Evolutionary conservation across 768 basidiomycete species (phyloP).

Genomic region (Serendipita vermifera): DNA sequence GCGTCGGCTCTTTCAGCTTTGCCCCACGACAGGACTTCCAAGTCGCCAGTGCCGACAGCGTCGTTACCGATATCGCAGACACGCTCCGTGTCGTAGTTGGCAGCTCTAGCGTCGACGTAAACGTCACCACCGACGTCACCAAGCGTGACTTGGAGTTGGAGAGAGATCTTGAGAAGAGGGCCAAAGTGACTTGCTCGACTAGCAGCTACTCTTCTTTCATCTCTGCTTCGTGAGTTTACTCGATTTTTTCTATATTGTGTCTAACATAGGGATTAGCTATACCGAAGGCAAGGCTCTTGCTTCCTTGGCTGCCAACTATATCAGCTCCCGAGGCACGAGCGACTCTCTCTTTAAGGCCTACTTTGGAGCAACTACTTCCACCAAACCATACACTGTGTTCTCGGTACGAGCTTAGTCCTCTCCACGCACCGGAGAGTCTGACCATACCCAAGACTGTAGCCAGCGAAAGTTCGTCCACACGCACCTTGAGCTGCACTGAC

Average conservation of each 20-base stretch:
- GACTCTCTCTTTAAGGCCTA: constrained; percentile 28
- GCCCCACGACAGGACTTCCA: constrained; percentile 30
- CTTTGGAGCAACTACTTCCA: constrained; percentile 25
- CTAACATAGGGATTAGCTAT: constrained; percentile 24
- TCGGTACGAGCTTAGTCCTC: constrained; percentile 12
- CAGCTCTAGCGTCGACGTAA: not conserved
- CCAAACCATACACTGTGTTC: constrained; percentile 28
- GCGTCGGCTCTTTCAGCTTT: constrained; percentile 31
- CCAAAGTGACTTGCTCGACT: constrained; percentile 28
- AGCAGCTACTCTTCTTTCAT: constrained; percentile 29
- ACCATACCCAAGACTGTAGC: constrained; percentile 22
- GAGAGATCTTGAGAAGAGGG: constrained; percentile 23
- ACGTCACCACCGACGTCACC: not conserved
- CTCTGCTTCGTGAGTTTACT: constrained; percentile 23
- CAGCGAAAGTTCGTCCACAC: constrained; percentile 28
- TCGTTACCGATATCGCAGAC: constrained; percentile 25
- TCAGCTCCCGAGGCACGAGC: constrained; percentile 28
- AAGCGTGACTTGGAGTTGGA: not conserved
- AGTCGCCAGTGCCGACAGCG: constrained; percentile 23
- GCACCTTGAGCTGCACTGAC: constrained; percentile 35
- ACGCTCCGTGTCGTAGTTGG: not conserved
- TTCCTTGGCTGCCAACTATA: constrained; percentile 24
- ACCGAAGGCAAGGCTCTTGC: constrained; percentile 32
- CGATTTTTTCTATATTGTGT: not conserved
- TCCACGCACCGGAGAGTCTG: too few species aligned